These are phyloP conservation scores for Globisporangium acanthophoron DNA, from an alignment of 352 stramenopile species.

Conservation along the genomic window DNA sequence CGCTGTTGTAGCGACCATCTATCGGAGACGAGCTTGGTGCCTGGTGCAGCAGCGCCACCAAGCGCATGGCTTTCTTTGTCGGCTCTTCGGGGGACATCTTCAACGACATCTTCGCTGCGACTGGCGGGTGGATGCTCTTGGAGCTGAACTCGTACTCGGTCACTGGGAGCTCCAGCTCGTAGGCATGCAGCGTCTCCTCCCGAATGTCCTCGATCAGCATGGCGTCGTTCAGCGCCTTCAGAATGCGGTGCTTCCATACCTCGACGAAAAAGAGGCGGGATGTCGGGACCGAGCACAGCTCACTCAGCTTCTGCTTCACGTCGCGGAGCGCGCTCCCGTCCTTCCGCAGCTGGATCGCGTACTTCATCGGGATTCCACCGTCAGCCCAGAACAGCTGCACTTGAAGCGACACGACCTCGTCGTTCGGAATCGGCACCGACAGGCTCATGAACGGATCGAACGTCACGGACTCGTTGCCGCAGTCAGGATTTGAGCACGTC, in stretches of 20 bases:
- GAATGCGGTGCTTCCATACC: constrained; percentile 63
- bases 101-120: constrained; percentile 19
- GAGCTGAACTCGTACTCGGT: constrained; percentile 65
- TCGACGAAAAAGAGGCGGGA: constrained; percentile 65
- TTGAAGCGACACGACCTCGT: constrained; percentile 46
- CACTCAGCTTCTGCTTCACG: constrained; percentile 54
- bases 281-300: constrained; percentile 34
- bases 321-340: constrained; percentile 42
- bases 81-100: constrained; percentile 3
- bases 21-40: constrained; percentile 52
- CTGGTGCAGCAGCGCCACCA: constrained; percentile 73
- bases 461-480: constrained; percentile 72
- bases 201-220: constrained; percentile 41
- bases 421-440: constrained; percentile 81
- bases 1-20: constrained; percentile 22
- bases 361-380: constrained; percentile 71
- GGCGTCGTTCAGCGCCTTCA: constrained; percentile 39
- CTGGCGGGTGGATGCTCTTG: constrained; percentile 37
- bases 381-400: constrained; percentile 74
- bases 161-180: constrained; percentile 80
- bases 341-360: constrained; percentile 53
- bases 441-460: constrained; percentile 91
- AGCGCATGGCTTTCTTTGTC: constrained; percentile 45
- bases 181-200: constrained; percentile 72
- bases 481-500: constrained; percentile 74